phyloP scores from a whole-genome alignment of 306 rosid species.

The Castanea sativa region DNA sequence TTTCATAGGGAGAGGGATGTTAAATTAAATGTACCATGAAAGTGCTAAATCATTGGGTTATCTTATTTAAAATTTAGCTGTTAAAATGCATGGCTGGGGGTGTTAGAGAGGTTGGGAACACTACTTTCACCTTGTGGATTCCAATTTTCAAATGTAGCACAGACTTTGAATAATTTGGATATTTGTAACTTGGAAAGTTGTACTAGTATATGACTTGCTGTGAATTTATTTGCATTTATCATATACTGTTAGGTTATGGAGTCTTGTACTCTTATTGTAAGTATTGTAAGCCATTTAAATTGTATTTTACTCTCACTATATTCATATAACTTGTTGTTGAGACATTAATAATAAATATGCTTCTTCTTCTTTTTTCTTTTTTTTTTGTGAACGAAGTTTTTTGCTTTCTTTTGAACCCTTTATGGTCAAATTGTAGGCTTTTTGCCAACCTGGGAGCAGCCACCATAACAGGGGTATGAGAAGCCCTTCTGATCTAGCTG shows the following conservation, averaged over 20 bases:
- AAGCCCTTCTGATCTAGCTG: slow-evolving; percentile 60
- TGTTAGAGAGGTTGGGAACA: neutral
- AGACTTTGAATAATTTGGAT: neutral
- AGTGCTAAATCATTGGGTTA: neutral
- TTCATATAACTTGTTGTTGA: neutral
- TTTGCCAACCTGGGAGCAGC: slow-evolving; percentile 82
- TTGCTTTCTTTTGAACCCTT: slow-evolving; percentile 4
- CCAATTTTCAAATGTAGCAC: neutral
- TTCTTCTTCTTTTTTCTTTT: neutral
- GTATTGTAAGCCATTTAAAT: neutral
- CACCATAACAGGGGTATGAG: slow-evolving; percentile 69
- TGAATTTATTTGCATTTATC: neutral
- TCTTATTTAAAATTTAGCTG: neutral
- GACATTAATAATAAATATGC: neutral
- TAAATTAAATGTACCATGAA: neutral
- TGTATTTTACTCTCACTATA: neutral
- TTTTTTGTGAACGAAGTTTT: neutral
- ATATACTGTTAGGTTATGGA: neutral
- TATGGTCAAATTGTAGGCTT: slow-evolving; percentile 48
- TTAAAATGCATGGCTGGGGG: neutral
- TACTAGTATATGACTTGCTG: neutral
- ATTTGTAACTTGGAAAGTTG: neutral
- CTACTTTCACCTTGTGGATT: neutral
- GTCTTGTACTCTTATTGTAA: neutral
- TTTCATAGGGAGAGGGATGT: neutral